Conservation (phyloP, 108 stramenopile genomes). For the Chaetoceros muelleri region DNA sequence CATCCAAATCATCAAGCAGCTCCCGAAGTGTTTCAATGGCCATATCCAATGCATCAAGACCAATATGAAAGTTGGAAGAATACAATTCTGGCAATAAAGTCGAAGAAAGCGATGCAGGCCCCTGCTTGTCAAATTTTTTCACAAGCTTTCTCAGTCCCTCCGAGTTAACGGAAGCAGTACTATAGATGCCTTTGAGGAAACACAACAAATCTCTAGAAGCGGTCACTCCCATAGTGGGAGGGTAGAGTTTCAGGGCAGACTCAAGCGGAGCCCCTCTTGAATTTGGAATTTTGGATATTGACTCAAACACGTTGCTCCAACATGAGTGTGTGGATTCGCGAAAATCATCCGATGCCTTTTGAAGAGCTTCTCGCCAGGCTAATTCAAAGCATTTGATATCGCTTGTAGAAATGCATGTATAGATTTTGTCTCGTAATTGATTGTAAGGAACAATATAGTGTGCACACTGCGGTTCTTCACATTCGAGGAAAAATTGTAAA, state of each 20-base stretch:
- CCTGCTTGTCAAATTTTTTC: conserved; percentile 62
- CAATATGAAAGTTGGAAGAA: conserved; percentile 27
- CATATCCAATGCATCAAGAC: conserved; percentile 28
- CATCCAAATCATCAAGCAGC: conserved; percentile 20
- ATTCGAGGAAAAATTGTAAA: conserved; percentile 35
- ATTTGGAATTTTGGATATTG: conserved; percentile 16
- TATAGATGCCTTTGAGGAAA: conserved; percentile 38
- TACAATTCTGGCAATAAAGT: conserved; percentile 48
- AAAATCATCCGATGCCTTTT: conserved; percentile 35
- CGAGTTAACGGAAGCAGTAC: conserved; percentile 42
- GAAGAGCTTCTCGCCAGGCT: conserved; percentile 37
- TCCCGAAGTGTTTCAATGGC: conserved; percentile 38
- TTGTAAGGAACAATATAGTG: conserved; percentile 59
- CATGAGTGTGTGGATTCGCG: conserved; percentile 28
- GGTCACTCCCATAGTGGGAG: conserved; percentile 8
- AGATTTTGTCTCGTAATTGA: conserved; percentile 31
- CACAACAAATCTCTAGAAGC: conserved; percentile 31
- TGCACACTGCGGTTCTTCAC: conserved; percentile 17
- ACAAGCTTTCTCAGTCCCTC: conserved; percentile 64
- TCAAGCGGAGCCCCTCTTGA: conserved; percentile 54
- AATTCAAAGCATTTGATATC: conserved; percentile 30
- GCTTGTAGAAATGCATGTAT: no score
- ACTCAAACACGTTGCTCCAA: conserved; percentile 35
- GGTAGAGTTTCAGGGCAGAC: conserved; percentile 38
- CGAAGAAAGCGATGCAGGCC: conserved; percentile 9